Evolutionary conservation across 2,329 filamentous ascomycete species (phyloP), one percentile per base, ranked within the genome.

Genomic region (Didymella keratinophila): DNA sequence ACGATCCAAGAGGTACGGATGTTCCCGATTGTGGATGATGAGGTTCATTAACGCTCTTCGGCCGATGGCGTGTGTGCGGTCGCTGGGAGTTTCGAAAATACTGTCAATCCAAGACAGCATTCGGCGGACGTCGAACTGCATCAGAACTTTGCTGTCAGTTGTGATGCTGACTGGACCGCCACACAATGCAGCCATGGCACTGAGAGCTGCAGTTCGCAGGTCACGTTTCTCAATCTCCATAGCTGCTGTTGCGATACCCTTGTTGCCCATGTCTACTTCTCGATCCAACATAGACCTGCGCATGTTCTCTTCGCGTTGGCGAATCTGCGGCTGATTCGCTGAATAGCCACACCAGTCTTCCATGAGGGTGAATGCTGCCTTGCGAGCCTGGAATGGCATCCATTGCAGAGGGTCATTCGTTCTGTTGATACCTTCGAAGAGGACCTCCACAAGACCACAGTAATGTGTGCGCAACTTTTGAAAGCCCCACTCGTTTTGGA

Each of bases 301-400:
- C 89, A 97, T 96, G 34, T 86, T 90, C 61, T 96, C 90, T 76
- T 97, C 93, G 61, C 92, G 85, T 57, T 89, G 88, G 5, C 89
- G 86, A 39, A 97, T 91, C 64, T 96, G 91, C 14, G 81, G 83
- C 73, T 96, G 92, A 64, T 97, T 97, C 0, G 93, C 92, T 8
- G 93, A 97, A 75, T 96, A 97, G 2, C 95, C 95, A 74, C 95
- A 99, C 96, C 96, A 99, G 65, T 98, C 94, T 77, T 99, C 95
- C 93, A 99, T 98, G 46, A 99, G 80, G 0, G 93, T 89, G 72
- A 99, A 99, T 0, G 94, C 91, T 5, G 95, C 97, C 74, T 97
- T 97, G 39, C 96, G 85, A 12, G 93, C 92, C 75, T 99, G 95
- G 71, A 99, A 99, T 0, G 95, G 93, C 87, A 99, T 95, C 94